These are phyloP conservation scores for Talaromyces sp. DNA, from an alignment of 2,329 filamentous ascomycete species.

Conservation along the genomic window DNA sequence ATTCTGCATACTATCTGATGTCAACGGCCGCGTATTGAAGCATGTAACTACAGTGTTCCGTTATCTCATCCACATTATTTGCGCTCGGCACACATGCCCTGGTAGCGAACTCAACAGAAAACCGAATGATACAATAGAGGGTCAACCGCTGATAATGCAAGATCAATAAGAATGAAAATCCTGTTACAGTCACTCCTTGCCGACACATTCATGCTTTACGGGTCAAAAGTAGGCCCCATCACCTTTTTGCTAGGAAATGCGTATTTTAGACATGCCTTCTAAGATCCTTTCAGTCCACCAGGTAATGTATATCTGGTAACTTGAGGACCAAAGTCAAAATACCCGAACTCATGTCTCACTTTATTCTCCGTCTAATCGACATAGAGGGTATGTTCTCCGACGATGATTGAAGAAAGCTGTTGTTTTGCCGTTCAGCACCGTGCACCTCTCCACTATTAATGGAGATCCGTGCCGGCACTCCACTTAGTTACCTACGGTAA, in stretches of 20 bases:
- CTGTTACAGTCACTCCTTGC: not conserved
- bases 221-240: not conserved
- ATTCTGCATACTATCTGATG: slow-evolving; percentile 4
- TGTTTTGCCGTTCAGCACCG: not conserved
- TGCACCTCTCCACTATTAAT: not conserved
- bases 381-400: not conserved
- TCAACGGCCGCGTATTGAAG: slow-evolving; percentile 9
- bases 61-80: not conserved
- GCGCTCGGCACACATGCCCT: not conserved
- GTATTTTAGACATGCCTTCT: not conserved
- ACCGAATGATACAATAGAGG: not conserved
- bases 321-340: not conserved
- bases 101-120: not conserved
- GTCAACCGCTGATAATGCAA: not conserved
- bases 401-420: not conserved
- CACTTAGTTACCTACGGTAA: not conserved
- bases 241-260: not conserved
- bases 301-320: not conserved
- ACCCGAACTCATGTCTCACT: not conserved
- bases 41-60: not conserved
- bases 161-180: not conserved
- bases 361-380: not conserved
- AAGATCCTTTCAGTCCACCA: not conserved
- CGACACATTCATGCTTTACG: not conserved
- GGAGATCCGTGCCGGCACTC: not conserved